phyloP scores from a whole-genome alignment of 1,139 yeast genomes.

The Suhomyces atakaporum region DNA sequence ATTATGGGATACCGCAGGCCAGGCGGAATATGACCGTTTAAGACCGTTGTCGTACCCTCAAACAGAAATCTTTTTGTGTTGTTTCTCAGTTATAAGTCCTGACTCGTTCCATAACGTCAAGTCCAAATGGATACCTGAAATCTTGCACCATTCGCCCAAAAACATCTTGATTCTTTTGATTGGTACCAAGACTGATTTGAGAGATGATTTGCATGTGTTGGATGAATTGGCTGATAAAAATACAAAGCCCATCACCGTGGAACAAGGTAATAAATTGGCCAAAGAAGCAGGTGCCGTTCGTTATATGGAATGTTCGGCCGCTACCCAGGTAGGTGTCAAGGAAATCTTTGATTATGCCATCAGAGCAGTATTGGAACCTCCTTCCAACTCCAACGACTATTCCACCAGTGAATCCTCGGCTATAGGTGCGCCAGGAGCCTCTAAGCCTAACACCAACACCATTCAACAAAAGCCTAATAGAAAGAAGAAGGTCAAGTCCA shows the following conservation, averaged over 20 bases:
- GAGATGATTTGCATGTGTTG: conserved; percentile 76
- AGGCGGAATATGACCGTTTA: conserved; percentile 87
- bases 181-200: conserved; percentile 84
- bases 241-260: conserved; percentile 58
- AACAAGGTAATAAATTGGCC: conserved; percentile 70
- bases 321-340: conserved; percentile 82
- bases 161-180: conserved; percentile 75
- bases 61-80: conserved; percentile 83
- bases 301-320: conserved; percentile 91
- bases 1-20: conserved; percentile 98
- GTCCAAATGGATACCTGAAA: conserved; percentile 83
- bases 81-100: conserved; percentile 85
- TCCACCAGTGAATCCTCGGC: conserved; percentile 7
- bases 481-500: conserved; percentile 39
- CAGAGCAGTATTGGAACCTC: conserved; percentile 66
- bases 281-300: conserved; percentile 71
- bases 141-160: conserved; percentile 78
- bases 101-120: conserved; percentile 77
- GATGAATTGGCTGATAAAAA: conserved; percentile 70
- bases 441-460: conserved; percentile 3
- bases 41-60: conserved; percentile 93
- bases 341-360: conserved; percentile 84
- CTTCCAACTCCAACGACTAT: conserved; percentile 20
- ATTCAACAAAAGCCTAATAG: conserved; percentile 8
- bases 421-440: conserved; percentile 12